These are phyloP conservation scores for Colletotrichum sojae DNA, from an alignment of 2,329 filamentous ascomycete genomes.

Conservation along the genomic window DNA sequence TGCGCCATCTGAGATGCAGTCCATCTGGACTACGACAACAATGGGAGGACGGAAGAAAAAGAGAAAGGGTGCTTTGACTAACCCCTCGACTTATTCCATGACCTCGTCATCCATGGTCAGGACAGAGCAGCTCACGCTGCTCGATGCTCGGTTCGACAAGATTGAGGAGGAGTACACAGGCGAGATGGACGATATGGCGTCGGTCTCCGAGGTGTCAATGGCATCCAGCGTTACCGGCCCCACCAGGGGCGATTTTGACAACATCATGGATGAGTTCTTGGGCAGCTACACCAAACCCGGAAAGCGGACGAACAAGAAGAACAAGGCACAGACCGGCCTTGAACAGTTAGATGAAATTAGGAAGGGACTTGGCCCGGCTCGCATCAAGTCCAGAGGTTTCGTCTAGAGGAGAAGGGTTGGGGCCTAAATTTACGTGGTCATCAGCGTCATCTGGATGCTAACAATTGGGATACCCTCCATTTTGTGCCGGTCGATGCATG, in stretches of 20 bases:
- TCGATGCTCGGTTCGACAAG: conserved; percentile 93
- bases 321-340: conserved; percentile 84
- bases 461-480: conserved; percentile 35
- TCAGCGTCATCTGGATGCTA: conserved; percentile 19
- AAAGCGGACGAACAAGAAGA: conserved; percentile 84
- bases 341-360: conserved; percentile 94
- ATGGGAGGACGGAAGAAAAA: conserved; percentile 90
- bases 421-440: conserved; percentile 15
- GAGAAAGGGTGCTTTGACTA: conserved; percentile 93
- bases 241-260: conserved; percentile 84
- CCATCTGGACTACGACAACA: conserved; percentile 80
- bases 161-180: conserved; percentile 83
- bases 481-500: conserved; percentile 14
- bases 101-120: conserved; percentile 88
- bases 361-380: conserved; percentile 82
- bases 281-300: conserved; percentile 79
- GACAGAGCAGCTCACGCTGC: conserved; percentile 86
- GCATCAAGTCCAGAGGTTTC: conserved; percentile 58
- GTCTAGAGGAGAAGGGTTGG: not conserved
- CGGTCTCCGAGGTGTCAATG: conserved; percentile 73
- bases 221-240: conserved; percentile 78
- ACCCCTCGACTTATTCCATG: conserved; percentile 91
- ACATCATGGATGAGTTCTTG: conserved; percentile 93
- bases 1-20: conserved; percentile 75
- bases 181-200: conserved; percentile 64